A percentile compares a stretch with the other conserved stretches of the same genome.
Conservation (phyloP, 2,329 filamentous ascomycete genomes). For the Fusarium camptoceras region DNA sequence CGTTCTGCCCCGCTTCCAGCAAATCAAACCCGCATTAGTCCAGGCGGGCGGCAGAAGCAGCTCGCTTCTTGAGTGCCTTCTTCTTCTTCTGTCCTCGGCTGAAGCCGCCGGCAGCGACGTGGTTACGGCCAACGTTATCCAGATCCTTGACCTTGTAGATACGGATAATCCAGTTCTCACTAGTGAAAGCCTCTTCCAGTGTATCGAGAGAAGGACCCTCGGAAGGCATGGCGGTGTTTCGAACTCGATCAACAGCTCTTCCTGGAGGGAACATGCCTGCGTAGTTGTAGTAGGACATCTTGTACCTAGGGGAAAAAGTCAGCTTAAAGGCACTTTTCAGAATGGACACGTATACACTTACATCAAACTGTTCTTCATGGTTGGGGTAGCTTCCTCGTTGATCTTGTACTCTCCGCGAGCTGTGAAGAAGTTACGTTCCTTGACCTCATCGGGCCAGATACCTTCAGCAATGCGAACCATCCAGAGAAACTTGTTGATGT, state of each 20-base stretch:
- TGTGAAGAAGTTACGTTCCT: slow-evolving; percentile 97
- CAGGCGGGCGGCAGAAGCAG: slow-evolving; percentile 76
- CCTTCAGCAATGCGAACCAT: slow-evolving; percentile 99
- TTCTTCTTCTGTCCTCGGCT: slow-evolving; percentile 87
- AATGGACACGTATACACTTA: slow-evolving; percentile 62
- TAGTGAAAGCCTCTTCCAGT: slow-evolving; percentile 96
- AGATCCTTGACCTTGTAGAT: slow-evolving; percentile 99
- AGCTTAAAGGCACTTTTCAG: slow-evolving; percentile 7
- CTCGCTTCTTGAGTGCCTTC: slow-evolving; percentile 77
- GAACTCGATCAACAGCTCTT: slow-evolving; percentile 90
- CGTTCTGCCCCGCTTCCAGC: slow-evolving; percentile 28
- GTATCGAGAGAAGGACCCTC: slow-evolving; percentile 87
- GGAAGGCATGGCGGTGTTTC: slow-evolving; percentile 82
- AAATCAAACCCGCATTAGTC: slow-evolving; percentile 63
- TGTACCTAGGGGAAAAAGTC: slow-evolving; percentile 76
- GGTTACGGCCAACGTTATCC: slow-evolving; percentile 94
- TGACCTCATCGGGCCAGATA: slow-evolving; percentile 99
- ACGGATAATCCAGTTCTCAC: slow-evolving; percentile 99
- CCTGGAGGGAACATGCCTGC: slow-evolving; percentile 89
- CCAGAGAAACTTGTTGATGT: slow-evolving; percentile 99
- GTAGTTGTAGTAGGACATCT: slow-evolving; percentile 99
- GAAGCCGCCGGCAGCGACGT: slow-evolving; percentile 75
- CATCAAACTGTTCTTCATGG: slow-evolving; percentile 99
- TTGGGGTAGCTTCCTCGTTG: slow-evolving; percentile 90
- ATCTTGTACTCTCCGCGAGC: slow-evolving; percentile 93